Evolutionary conservation across 2,329 filamentous ascomycete species (phyloP).

Genomic region (Sordariomycetes sp.): DNA sequence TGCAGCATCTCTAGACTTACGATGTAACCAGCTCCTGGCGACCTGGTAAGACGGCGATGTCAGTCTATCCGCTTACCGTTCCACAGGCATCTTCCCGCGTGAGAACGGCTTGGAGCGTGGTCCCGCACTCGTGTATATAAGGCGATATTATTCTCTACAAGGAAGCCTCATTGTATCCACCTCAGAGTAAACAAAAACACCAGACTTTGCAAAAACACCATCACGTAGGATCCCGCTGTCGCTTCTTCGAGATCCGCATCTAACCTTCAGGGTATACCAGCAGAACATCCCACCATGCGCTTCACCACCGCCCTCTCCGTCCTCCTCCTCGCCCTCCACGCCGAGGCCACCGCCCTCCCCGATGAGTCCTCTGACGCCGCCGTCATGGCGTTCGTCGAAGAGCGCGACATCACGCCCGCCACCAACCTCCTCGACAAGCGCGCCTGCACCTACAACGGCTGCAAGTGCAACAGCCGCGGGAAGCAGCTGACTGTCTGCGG

Average conservation of each 20-base stretch:
- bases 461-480: conserved; percentile 11
- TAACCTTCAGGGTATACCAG: neutral
- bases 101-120: too few relatives aligned
- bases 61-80: too few relatives aligned
- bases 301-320: conserved; percentile 3
- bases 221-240: neutral
- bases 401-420: neutral
- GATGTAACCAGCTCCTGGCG: too few relatives aligned
- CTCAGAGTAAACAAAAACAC: too few relatives aligned
- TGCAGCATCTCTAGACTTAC: too few relatives aligned
- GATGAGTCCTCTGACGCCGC: conserved; percentile 2
- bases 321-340: conserved; percentile 3
- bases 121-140: too few relatives aligned
- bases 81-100: too few relatives aligned
- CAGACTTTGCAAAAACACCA: conserved; percentile 7
- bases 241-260: neutral
- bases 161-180: too few relatives aligned
- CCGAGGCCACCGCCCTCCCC: conserved; percentile 2
- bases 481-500: conserved; percentile 12
- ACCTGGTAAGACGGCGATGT: too few relatives aligned
- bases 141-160: too few relatives aligned
- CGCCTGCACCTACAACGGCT: conserved; percentile 11
- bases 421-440: conserved; percentile 5
- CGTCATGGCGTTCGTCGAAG: neutral
- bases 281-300: conserved; percentile 6